phyloP scores from a whole-genome alignment of 768 basidiomycete genomes.

The Boletus reticuloceps region DNA sequence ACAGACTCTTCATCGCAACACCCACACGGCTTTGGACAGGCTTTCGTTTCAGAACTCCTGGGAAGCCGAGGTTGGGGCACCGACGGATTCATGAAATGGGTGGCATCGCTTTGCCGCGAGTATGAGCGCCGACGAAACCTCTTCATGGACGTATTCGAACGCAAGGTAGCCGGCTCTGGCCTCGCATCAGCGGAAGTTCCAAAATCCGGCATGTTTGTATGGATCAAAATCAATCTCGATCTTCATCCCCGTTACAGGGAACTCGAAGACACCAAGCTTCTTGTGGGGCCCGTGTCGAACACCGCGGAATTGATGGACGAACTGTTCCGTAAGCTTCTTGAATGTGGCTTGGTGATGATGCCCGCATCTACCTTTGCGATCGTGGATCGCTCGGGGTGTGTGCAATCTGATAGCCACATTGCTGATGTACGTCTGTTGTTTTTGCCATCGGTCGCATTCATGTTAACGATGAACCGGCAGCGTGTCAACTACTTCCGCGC shows the following conservation, averaged over 20 bases:
- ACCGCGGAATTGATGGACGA: conserved; percentile 47
- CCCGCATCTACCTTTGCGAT: conserved; percentile 47
- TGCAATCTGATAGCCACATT: conserved; percentile 28
- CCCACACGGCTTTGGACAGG: conserved; percentile 49
- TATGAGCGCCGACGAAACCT: conserved; percentile 49
- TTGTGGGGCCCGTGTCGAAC: conserved; percentile 34
- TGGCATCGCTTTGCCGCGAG: conserved; percentile 44
- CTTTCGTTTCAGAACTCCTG: conserved; percentile 44
- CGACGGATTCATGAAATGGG: conserved; percentile 47
- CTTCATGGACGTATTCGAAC: conserved; percentile 41
- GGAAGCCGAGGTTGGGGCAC: conserved; percentile 41
- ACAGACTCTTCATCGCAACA: conserved; percentile 49
- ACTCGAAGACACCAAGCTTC: conserved; percentile 16
- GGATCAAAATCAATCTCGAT: conserved; percentile 45
- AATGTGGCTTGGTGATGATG: conserved; percentile 46
- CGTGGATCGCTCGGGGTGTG: conserved; percentile 27
- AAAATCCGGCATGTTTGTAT: conserved; percentile 57
- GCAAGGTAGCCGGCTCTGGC: conserved; percentile 32
- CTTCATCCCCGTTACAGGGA: conserved; percentile 39
- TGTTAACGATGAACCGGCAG: conserved; percentile 19
- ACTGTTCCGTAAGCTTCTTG: conserved; percentile 41
- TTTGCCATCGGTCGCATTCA: neutral
- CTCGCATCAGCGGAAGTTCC: conserved; percentile 34
- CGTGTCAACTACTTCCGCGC: conserved; percentile 43
- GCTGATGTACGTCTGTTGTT: conserved; percentile 36